These are phyloP conservation scores for Ganoderma resinaceum DNA, from an alignment of 1,284 basidiomycete species.

Conservation along the genomic window DNA sequence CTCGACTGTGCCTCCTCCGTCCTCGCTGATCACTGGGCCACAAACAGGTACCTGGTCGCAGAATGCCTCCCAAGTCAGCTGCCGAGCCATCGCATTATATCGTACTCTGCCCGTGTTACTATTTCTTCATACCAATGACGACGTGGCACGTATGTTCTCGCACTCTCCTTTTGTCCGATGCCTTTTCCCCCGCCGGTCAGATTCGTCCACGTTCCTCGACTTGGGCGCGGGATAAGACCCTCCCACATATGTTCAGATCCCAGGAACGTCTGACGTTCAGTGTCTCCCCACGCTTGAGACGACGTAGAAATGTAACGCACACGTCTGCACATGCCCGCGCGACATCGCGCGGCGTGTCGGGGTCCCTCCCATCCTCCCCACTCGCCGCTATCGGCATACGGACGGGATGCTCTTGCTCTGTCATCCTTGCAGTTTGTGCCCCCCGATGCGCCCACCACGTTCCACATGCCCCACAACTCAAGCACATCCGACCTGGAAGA, in stretches of 20 bases:
- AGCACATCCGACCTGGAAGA: background rate
- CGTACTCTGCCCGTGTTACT: background rate
- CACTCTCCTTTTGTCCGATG: background rate
- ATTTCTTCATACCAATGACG: background rate
- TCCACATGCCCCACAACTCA: background rate
- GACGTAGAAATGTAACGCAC: background rate
- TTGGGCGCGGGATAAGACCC: background rate
- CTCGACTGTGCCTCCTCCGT: background rate
- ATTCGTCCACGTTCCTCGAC: background rate
- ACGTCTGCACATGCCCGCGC: background rate
- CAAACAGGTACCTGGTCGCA: background rate
- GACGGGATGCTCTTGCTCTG: slow-evolving; percentile 1
- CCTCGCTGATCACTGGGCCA: background rate
- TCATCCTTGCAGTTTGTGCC: background rate
- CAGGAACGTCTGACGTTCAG: background rate
- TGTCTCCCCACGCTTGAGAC: background rate
- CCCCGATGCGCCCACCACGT: background rate
- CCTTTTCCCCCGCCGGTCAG: background rate
- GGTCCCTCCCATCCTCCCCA: slow-evolving; percentile 15
- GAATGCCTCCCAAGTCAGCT: background rate
- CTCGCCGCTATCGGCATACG: background rate
- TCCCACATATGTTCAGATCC: background rate
- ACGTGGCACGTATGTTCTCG: background rate
- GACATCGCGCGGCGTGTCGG: slow-evolving; percentile 12
- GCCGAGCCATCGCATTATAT: background rate